Percentiles rank a stretch among this genome's conserved stretches.
These are phyloP conservation scores for Pseudognaphalium luteoalbum DNA, from an alignment of 129 eudicot genomes.

Conservation along the genomic window DNA sequence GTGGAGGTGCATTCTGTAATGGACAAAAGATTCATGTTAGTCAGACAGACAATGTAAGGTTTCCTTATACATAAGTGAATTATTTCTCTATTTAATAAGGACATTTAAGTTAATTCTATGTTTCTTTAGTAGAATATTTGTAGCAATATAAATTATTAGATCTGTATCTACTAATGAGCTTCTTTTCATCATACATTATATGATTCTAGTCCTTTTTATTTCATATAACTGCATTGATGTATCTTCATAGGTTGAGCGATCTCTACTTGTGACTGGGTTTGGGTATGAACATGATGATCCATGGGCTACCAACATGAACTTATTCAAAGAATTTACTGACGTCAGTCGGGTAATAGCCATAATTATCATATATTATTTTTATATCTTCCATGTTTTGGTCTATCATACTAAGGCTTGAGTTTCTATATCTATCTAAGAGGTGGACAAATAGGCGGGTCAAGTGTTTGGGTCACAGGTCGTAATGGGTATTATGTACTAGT, in stretches of 20 bases:
- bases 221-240: background rate
- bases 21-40: conserved; percentile 85
- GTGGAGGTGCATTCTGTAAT: conserved; percentile 94
- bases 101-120: background rate
- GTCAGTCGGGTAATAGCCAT: conserved; percentile 72
- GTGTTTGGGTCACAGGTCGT: background rate
- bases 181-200: background rate
- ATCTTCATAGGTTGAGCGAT: conserved; percentile 66
- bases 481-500: background rate
- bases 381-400: background rate
- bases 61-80: conserved; percentile 11
- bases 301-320: conserved; percentile 89
- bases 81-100: background rate
- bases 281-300: conserved; percentile 99
- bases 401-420: background rate
- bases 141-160: background rate
- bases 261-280: conserved; percentile 95
- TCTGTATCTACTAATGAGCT: background rate
- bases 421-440: conserved; percentile 18
- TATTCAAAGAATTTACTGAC: conserved; percentile 93
- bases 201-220: background rate
- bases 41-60: conserved; percentile 74
- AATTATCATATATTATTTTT: background rate
- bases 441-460: conserved; percentile 9
- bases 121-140: conserved; percentile 3